phyloP scores from a whole-genome alignment of 306 rosid species.

The Cucurbita moschata region DNA sequence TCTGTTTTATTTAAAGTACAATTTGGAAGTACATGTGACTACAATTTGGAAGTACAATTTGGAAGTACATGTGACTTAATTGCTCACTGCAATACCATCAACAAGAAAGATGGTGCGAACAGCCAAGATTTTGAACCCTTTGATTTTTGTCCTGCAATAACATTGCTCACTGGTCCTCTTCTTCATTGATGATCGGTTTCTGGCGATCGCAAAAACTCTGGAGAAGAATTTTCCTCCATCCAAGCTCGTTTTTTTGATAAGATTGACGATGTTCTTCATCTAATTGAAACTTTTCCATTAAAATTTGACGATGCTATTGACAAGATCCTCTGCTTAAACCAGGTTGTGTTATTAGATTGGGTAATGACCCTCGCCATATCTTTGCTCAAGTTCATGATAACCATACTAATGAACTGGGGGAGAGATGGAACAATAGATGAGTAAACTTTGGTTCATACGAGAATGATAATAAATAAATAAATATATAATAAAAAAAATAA shows the following conservation, averaged over 20 bases:
- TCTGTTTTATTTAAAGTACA: neutral
- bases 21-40: neutral
- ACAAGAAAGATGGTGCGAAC: constrained; percentile 18
- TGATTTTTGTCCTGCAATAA: constrained; percentile 19
- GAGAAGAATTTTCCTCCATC: constrained; percentile 48
- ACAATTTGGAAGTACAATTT: neutral
- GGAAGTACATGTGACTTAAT: neutral
- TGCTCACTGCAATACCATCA: too few species aligned
- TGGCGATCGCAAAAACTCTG: constrained; percentile 16
- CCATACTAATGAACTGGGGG: constrained; percentile 20
- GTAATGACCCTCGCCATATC: constrained; percentile 10
- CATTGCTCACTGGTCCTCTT: constrained; percentile 37
- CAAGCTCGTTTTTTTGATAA: constrained; percentile 26
- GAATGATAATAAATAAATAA: too few species aligned
- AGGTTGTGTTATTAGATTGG: neutral
- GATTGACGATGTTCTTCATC: constrained; percentile 30
- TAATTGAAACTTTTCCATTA: constrained; percentile 22
- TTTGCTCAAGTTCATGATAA: constrained; percentile 27
- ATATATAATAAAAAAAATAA: too few species aligned
- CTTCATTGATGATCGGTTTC: constrained; percentile 33
- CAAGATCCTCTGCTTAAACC: neutral
- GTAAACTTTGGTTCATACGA: constrained; percentile 35
- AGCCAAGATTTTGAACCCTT: constrained; percentile 21
- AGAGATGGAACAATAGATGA: constrained; percentile 19
- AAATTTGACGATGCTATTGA: constrained; percentile 28